These are phyloP conservation scores for Termitomyces sp. DNA, from an alignment of 768 basidiomycete genomes.

Conservation along the genomic window DNA sequence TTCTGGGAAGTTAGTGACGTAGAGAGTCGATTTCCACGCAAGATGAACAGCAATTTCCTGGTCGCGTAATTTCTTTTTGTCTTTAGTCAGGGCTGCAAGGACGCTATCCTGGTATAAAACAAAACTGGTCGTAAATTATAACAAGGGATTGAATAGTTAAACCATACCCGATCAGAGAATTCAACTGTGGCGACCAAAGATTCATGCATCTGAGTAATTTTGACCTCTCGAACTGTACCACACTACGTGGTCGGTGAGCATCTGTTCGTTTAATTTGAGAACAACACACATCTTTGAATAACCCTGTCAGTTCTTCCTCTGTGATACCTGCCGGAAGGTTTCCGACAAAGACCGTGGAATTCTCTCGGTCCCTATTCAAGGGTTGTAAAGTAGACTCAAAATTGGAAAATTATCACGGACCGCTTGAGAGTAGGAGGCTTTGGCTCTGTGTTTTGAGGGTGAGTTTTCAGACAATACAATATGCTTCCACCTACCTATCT, in stretches of 20 bases:
- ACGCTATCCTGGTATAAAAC: constrained; percentile 57
- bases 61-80: constrained; percentile 81
- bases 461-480: neutral
- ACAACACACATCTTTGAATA: constrained; percentile 82
- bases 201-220: constrained; percentile 58
- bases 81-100: constrained; percentile 86
- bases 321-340: constrained; percentile 52
- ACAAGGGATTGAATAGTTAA: neutral
- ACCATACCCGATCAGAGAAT: constrained; percentile 61
- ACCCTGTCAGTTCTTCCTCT: constrained; percentile 59
- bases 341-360: constrained; percentile 85
- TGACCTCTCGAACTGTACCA: constrained; percentile 80
- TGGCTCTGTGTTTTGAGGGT: constrained; percentile 29
- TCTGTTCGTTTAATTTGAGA: neutral
- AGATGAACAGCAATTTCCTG: constrained; percentile 82
- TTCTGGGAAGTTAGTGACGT: constrained; percentile 94
- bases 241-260: constrained; percentile 47
- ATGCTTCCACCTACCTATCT: constrained; percentile 40
- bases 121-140: neutral
- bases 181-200: constrained; percentile 82
- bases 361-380: constrained; percentile 81
- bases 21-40: constrained; percentile 92
- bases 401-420: constrained; percentile 26
- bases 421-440: constrained; percentile 52
- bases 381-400: neutral